phyloP scores from a whole-genome alignment of 83 land plant species.

The Diphasiastrum complanatum region DNA sequence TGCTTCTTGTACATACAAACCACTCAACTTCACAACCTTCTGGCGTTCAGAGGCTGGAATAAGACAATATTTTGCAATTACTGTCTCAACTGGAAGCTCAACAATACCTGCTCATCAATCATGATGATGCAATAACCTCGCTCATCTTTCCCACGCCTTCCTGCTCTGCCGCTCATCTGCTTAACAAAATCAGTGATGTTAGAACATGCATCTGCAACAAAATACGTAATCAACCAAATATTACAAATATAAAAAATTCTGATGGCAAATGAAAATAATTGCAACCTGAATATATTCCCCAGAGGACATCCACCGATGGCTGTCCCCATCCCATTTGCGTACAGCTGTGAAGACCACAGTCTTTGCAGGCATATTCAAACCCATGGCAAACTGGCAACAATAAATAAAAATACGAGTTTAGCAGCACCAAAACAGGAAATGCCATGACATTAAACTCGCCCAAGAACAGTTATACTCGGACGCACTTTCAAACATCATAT shows the following conservation, averaged over 20 bases:
- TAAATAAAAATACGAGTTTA: slow-evolving; percentile 13
- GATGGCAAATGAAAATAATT: not conserved
- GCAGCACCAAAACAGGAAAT: slow-evolving; percentile 6
- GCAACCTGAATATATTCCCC: slow-evolving; percentile 86
- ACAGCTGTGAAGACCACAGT: slow-evolving; percentile 83
- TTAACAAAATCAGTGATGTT: not conserved
- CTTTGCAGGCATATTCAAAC: slow-evolving; percentile 90
- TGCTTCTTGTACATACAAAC: too few species aligned
- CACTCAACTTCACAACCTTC: too few species aligned
- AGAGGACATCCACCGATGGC: slow-evolving; percentile 68
- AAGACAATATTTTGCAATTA: too few species aligned
- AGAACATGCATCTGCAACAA: slow-evolving; percentile 13
- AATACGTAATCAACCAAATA: not conserved
- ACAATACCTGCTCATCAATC: slow-evolving; percentile 71
- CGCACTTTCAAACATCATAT: too few species aligned
- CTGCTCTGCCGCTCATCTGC: slow-evolving; percentile 93
- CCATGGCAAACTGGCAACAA: slow-evolving; percentile 98
- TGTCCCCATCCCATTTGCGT: slow-evolving; percentile 90
- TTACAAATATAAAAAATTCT: not conserved
- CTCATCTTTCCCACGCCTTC: slow-evolving; percentile 88
- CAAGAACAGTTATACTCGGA: too few species aligned
- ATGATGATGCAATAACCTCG: slow-evolving; percentile 81
- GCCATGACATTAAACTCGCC: too few species aligned
- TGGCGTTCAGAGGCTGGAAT: too few species aligned
- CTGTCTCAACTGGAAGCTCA: not conserved